Conservation (phyloP, 2,329 filamentous ascomycete genomes). For the Emydomyces testavorans region DNA sequence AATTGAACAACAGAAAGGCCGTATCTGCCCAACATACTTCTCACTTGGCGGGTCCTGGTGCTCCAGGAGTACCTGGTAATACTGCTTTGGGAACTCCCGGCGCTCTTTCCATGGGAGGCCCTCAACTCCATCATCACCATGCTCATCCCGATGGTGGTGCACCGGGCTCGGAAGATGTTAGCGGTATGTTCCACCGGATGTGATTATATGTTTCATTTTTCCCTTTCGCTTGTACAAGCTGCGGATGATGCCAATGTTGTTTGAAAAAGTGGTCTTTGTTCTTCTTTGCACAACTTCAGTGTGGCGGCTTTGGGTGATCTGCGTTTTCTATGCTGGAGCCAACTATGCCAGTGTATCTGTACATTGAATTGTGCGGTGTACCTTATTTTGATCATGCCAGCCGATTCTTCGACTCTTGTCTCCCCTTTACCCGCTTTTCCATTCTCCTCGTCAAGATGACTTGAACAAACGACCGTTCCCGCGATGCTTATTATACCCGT, state of each 20-base stretch:
- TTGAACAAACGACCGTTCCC: not conserved
- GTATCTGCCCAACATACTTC: slow-evolving; percentile 45
- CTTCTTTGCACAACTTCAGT: slow-evolving; percentile 15
- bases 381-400: slow-evolving; percentile 12
- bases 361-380: slow-evolving; percentile 13
- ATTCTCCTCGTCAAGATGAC: not conserved
- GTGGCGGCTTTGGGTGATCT: slow-evolving; percentile 21
- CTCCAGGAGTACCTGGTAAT: slow-evolving; percentile 50
- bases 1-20: slow-evolving; percentile 79
- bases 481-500: slow-evolving; percentile 1
- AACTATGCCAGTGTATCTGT: slow-evolving; percentile 7
- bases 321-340: slow-evolving; percentile 2
- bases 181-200: slow-evolving; percentile 98
- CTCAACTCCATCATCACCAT: slow-evolving; percentile 64
- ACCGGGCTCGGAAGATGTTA: slow-evolving; percentile 59
- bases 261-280: slow-evolving; percentile 12
- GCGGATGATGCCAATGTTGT: not conserved
- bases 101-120: slow-evolving; percentile 57
- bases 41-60: slow-evolving; percentile 58
- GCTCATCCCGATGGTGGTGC: slow-evolving; percentile 53
- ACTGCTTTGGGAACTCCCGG: slow-evolving; percentile 29
- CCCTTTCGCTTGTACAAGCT: slow-evolving; percentile 18
- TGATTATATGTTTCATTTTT: slow-evolving; percentile 40
- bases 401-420: slow-evolving; percentile 12
- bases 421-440: not conserved